These are phyloP conservation scores for Sechiopsis laciniata DNA, from an alignment of 306 rosid species.

Conservation along the genomic window DNA sequence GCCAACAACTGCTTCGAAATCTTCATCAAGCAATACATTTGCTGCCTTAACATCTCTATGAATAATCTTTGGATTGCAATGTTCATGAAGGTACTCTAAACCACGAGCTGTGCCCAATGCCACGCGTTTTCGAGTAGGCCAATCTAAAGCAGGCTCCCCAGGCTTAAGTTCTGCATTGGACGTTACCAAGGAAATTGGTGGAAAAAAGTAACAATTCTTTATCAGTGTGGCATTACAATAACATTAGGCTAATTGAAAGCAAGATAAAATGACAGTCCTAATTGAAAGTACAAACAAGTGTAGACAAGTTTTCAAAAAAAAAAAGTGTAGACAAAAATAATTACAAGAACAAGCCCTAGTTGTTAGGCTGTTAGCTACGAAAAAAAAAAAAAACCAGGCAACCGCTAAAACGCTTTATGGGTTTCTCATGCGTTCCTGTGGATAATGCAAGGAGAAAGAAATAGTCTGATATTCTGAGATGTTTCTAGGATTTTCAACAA, in stretches of 20 bases:
- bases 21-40: constrained; percentile 89
- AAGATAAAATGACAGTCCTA: neutral
- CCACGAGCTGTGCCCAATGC: constrained; percentile 98
- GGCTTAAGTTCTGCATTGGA: constrained; percentile 71
- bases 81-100: constrained; percentile 90
- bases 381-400: neutral
- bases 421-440: no score
- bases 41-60: constrained; percentile 99
- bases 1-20: constrained; percentile 97
- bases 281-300: neutral
- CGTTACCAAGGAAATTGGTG: constrained; percentile 2
- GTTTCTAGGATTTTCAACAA: no score
- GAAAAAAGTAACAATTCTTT: constrained; percentile 8
- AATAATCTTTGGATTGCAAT: constrained; percentile 97
- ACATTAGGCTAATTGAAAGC: constrained; percentile 3
- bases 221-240: neutral
- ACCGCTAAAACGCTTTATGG: neutral
- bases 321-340: neutral
- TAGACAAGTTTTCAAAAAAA: no score
- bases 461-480: no score
- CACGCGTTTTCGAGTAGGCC: constrained; percentile 86
- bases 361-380: neutral
- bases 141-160: constrained; percentile 65
- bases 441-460: no score
- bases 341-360: neutral